These are phyloP conservation scores for Diaporthe sp. DNA, from an alignment of 2,329 filamentous ascomycete genomes.

Conservation along the genomic window DNA sequence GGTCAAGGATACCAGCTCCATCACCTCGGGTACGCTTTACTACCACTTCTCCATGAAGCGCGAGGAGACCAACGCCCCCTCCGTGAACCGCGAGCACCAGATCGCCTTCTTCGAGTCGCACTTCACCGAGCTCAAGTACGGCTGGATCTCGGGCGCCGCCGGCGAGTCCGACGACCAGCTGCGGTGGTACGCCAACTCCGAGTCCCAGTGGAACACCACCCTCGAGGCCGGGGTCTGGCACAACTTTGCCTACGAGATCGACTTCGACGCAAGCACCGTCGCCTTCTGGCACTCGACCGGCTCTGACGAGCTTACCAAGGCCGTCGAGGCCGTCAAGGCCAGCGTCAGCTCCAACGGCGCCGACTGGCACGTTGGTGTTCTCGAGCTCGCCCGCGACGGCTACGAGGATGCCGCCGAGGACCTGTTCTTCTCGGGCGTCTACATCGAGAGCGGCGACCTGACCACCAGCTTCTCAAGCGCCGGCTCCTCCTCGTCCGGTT, in stretches of 20 bases:
- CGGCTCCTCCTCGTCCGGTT: conserved; percentile 26
- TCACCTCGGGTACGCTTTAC: conserved; percentile 70
- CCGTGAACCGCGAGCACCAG: conserved; percentile 71
- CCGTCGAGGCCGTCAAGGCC: conserved; percentile 66
- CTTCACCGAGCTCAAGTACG: conserved; percentile 77
- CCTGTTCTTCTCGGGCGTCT: conserved; percentile 76
- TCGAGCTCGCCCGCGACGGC: conserved; percentile 67
- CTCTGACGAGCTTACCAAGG: conserved; percentile 60
- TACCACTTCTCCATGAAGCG: conserved; percentile 76
- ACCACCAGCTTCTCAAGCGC: conserved; percentile 36
- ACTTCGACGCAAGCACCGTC: conserved; percentile 70
- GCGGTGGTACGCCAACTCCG: conserved; percentile 69
- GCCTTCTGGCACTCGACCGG: conserved; percentile 76
- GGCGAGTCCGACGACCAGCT: conserved; percentile 58
- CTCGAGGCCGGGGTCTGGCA: conserved; percentile 73
- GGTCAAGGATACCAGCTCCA: conserved; percentile 61
- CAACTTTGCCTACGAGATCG: conserved; percentile 77
- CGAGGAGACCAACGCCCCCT: conserved; percentile 65
- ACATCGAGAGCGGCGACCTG: conserved; percentile 66
- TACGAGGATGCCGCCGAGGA: conserved; percentile 66
- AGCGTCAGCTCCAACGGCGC: conserved; percentile 70
- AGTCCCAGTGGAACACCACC: conserved; percentile 66
- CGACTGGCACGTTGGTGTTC: conserved; percentile 76
- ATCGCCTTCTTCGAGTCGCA: conserved; percentile 69
- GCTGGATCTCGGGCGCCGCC: conserved; percentile 58